phyloP scores from a whole-genome alignment of 129 eudicot genomes.

The Gnaphalium uliginosum region DNA sequence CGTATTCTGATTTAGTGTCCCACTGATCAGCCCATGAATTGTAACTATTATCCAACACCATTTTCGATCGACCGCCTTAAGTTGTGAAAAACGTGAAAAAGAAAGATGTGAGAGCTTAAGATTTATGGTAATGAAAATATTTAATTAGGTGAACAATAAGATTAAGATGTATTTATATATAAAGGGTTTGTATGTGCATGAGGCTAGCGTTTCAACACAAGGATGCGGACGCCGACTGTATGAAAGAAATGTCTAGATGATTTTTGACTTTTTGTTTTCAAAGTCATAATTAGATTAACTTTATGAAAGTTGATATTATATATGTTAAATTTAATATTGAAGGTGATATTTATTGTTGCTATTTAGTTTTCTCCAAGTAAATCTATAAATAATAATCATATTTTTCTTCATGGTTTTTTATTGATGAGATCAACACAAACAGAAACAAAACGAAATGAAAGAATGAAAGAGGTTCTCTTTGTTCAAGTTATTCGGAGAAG shows the following conservation, averaged over 20 bases:
- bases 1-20: slow-evolving; percentile 42
- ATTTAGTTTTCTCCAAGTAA: no score
- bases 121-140: not conserved
- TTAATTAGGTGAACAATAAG: not conserved
- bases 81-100: not conserved
- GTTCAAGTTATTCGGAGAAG: no score
- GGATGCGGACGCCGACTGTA: slow-evolving; percentile 23
- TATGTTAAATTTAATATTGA: no score
- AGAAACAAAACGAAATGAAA: no score
- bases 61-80: not conserved
- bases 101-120: slow-evolving; percentile 2
- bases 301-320: not conserved
- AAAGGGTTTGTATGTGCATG: slow-evolving; percentile 3
- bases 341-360: no score
- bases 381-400: no score
- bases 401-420: no score
- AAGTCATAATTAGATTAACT: slow-evolving; percentile 3
- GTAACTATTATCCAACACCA: slow-evolving; percentile 37
- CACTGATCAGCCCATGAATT: slow-evolving; percentile 51
- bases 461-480: no score
- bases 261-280: not conserved
- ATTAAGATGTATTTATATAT: slow-evolving; percentile 2
- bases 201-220: slow-evolving; percentile 12
- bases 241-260: slow-evolving; percentile 14
- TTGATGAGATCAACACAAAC: no score